Percentiles rank a stretch among this genome's conserved stretches.
Evolutionary conservation across 345 rosid genomes (phyloP).

Genomic region (Sonneratia caseolaris): DNA sequence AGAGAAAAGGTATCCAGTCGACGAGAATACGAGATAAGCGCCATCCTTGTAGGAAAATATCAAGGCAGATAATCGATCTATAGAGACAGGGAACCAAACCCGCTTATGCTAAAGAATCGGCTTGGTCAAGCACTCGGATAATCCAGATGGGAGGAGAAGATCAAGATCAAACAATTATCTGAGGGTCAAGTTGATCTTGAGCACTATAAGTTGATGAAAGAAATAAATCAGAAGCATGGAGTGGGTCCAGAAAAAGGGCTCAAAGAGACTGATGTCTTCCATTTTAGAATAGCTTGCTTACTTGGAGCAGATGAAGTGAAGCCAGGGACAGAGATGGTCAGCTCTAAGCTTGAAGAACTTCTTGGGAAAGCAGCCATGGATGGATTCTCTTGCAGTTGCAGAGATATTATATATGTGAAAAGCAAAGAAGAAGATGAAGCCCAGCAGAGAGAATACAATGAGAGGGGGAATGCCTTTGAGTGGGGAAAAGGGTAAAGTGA

Average conservation of each 20-base stretch:
- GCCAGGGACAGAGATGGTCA: conserved; percentile 76
- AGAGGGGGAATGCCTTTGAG: neutral
- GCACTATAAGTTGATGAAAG: neutral
- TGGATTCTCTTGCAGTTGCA: neutral
- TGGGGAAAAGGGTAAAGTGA: conserved; percentile 17
- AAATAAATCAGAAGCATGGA: neutral
- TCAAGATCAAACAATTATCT: neutral
- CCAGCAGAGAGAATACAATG: neutral
- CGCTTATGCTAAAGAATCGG: neutral
- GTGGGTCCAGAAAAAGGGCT: neutral
- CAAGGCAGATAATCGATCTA: neutral
- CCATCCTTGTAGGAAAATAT: no score
- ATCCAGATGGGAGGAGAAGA: neutral
- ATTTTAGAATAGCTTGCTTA: neutral
- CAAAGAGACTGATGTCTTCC: neutral
- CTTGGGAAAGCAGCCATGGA: conserved; percentile 44
- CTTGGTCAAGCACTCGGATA: neutral
- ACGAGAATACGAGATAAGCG: no score
- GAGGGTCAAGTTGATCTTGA: neutral
- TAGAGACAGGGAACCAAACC: neutral
- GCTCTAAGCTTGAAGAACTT: conserved; percentile 60
- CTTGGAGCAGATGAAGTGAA: conserved; percentile 52
- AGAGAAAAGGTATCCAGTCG: no score
- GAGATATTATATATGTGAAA: conserved; percentile 14
- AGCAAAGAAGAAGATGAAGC: conserved; percentile 13